Conservation (phyloP, 345 rosid species). For the Anacardium occidentale region DNA sequence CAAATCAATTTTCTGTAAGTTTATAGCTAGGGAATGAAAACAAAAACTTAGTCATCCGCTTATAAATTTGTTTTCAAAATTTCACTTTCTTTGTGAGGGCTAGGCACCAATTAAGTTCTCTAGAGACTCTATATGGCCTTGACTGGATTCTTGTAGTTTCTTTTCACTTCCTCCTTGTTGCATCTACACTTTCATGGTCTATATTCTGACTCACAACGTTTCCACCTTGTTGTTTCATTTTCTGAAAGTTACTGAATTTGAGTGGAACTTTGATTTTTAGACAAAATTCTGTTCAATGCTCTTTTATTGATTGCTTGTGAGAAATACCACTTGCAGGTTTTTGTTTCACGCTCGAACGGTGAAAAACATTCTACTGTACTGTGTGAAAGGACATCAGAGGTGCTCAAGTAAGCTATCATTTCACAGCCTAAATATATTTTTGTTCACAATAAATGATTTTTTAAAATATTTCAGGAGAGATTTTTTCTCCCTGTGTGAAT, state of each 20-base stretch:
- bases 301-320: conserved; percentile 7
- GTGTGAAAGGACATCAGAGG: conserved; percentile 53
- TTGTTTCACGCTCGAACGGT: conserved; percentile 75
- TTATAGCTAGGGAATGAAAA: conserved; percentile 3
- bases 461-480: conserved; percentile 8
- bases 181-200: too few species aligned
- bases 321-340: conserved; percentile 47
- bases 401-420: conserved; percentile 46
- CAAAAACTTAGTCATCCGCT: background rate
- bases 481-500: background rate
- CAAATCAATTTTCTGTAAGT: conserved; percentile 97
- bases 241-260: too few species aligned
- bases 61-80: too few species aligned
- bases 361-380: conserved; percentile 73
- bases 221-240: too few species aligned
- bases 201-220: too few species aligned
- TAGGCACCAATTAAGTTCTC: too few species aligned
- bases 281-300: background rate
- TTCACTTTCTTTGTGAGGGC: background rate
- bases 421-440: background rate
- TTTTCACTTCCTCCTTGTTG: too few species aligned
- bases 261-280: background rate
- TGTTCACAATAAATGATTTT: background rate
- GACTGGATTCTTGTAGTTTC: too few species aligned
- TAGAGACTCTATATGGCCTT: too few species aligned